Conservation (phyloP, 2,329 filamentous ascomycete species). For the Pseudohalonectria lignicola region DNA sequence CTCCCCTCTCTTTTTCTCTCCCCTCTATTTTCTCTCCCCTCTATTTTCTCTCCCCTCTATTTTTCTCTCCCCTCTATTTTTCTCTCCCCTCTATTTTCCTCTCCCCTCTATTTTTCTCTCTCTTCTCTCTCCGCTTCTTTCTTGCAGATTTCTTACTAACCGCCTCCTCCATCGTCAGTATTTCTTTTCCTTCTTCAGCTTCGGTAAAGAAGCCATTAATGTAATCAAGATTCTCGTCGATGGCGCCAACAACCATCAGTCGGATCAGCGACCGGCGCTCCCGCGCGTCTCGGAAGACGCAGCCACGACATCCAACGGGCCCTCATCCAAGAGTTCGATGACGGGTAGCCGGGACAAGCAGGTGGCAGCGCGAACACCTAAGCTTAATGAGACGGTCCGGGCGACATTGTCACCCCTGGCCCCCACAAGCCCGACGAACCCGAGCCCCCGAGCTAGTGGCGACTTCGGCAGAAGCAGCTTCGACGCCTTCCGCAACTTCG, state of each 20-base stretch:
- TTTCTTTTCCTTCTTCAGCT: slow-evolving; percentile 91
- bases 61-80: background rate
- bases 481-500: slow-evolving; percentile 36
- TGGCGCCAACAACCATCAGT: slow-evolving; percentile 38
- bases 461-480: slow-evolving; percentile 43
- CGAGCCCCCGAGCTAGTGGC: slow-evolving; percentile 43
- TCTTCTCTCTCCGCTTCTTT: background rate
- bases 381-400: slow-evolving; percentile 45
- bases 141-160: background rate
- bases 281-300: background rate
- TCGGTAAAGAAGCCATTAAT: slow-evolving; percentile 72
- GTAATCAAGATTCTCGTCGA: slow-evolving; percentile 65
- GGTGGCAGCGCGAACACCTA: slow-evolving; percentile 10
- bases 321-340: slow-evolving; percentile 9
- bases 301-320: background rate
- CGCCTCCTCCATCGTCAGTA: slow-evolving; percentile 42
- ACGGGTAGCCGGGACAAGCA: slow-evolving; percentile 16
- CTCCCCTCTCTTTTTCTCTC: background rate
- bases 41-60: background rate
- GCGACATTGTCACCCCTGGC: slow-evolving; percentile 48
- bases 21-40: background rate
- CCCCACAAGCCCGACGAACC: slow-evolving; percentile 25
- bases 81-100: background rate
- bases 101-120: background rate
- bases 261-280: slow-evolving; percentile 12